Evolutionary conservation across 305 asterid genomes (phyloP), one percentile per base, ranked within the genome.

Genomic region (Lippia alba): DNA sequence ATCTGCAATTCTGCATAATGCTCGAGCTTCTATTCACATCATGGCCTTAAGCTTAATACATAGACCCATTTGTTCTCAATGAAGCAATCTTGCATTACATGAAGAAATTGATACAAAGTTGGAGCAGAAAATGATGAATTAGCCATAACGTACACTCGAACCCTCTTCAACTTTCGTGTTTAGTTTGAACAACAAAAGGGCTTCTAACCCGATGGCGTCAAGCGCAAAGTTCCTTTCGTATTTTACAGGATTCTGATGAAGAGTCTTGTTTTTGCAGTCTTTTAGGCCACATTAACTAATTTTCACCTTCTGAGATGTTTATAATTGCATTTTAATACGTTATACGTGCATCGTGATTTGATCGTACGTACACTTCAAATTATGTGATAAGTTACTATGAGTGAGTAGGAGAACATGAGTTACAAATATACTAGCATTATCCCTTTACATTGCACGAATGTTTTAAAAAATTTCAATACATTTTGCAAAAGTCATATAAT

Each of bases 151-250:
- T 45, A 14, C 62, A 44, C 14, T 39, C 12, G 55, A 61, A 51
- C 11, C 8, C 8, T 12, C 68, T 14, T 16, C 39, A 16, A 12
- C 53, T 20, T 0, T 36, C 5, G 71, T 73, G 56, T 81, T 81
- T 84, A 16, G 81, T 66, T 65, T 81, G 89, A 69, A 84, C 83
- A 20, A 82, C 79, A 19, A 84, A n/a, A 63, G 89, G 86, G 73
- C 79, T 81, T 59, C 84, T 79, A 24, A 24, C 30, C 30, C 30
- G 30, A 24, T 24, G 30, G 74, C 65, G 66, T 73, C 75, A 74
- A 66, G 85, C 82, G 50, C 41, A 36, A 36, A 67, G 9, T 62
- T 51, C 54, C 51, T 70, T 50, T 48, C 64, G 54, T 59, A 58
- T 59, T 72, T 44, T 67, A 71, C 64, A 78, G 73, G 77, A 75